Percentiles rank a stretch among this genome's conserved stretches.
Conservation (phyloP, 2,329 filamentous ascomycete genomes). For the Calonectria hawksworthii region DNA sequence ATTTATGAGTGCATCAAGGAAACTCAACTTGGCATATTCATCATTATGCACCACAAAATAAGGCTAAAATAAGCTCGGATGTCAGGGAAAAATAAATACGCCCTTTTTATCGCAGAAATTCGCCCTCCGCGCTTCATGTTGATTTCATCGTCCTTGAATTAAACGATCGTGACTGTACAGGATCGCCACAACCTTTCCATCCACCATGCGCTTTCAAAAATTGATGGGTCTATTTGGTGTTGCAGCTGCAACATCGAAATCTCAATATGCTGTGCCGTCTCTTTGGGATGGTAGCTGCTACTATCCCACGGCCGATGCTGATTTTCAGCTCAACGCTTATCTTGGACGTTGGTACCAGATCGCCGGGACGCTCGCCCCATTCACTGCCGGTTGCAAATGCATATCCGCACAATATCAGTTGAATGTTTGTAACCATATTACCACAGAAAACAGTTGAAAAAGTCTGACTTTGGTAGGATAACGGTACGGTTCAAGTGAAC, state of each 20-base stretch:
- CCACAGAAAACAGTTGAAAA: too few species aligned
- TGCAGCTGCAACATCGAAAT: not conserved
- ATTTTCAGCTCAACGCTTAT: not conserved
- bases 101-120: not conserved
- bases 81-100: not conserved
- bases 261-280: not conserved
- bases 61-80: not conserved
- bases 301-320: not conserved
- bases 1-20: not conserved
- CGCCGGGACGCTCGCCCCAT: not conserved
- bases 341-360: conserved; percentile 1
- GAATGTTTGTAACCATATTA: not conserved
- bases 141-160: not conserved
- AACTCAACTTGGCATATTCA: not conserved
- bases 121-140: not conserved
- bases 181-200: too few species aligned
- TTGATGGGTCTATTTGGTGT: not conserved
- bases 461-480: not conserved
- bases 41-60: not conserved
- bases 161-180: not conserved
- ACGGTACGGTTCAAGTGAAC: not conserved
- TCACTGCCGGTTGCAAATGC: not conserved
- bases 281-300: conserved; percentile 2
- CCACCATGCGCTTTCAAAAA: not conserved
- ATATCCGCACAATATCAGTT: not conserved